Percentiles rank a stretch among this genome's conserved stretches.
phyloP scores from a whole-genome alignment of 2,329 filamentous ascomycete genomes.

The Nigrospora osmanthi region DNA sequence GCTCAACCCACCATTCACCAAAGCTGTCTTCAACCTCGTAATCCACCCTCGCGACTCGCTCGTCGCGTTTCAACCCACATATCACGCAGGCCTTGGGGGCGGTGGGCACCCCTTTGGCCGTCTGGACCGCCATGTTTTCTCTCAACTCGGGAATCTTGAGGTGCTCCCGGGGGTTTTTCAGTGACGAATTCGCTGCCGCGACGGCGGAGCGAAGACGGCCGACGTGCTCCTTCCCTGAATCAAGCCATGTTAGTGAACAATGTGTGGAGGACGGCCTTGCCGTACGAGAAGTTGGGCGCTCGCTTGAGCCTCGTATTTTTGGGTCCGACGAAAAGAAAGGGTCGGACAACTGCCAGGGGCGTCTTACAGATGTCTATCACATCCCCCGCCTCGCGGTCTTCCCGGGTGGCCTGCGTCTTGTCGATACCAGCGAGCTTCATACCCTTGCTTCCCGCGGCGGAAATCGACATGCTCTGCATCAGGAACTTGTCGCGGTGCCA shows the following conservation, averaged over 20 bases:
- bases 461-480: slow-evolving; percentile 83
- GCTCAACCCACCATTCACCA: slow-evolving; percentile 93
- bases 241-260: too few relatives aligned
- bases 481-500: slow-evolving; percentile 88
- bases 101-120: slow-evolving; percentile 64
- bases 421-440: slow-evolving; percentile 91
- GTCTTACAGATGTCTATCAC: slow-evolving; percentile 54
- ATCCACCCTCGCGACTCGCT: slow-evolving; percentile 71
- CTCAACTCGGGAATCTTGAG: slow-evolving; percentile 62
- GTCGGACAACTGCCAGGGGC: too few relatives aligned
- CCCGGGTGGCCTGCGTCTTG: slow-evolving; percentile 71
- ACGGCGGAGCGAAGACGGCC: slow-evolving; percentile 68
- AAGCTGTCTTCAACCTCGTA: slow-evolving; percentile 79
- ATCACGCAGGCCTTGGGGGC: slow-evolving; percentile 72
- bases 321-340: too few relatives aligned
- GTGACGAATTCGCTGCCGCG: slow-evolving; percentile 51
- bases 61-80: slow-evolving; percentile 82
- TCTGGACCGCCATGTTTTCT: slow-evolving; percentile 60
- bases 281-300: too few relatives aligned
- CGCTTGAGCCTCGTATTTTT: too few relatives aligned
- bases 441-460: slow-evolving; percentile 64
- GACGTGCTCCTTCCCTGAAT: slow-evolving; percentile 57
- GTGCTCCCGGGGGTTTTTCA: slow-evolving; percentile 17
- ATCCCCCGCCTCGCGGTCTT: slow-evolving; percentile 79
- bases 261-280: too few relatives aligned